Conservation (phyloP, 2,329 filamentous ascomycete genomes). For the Diplodia seriata region DNA sequence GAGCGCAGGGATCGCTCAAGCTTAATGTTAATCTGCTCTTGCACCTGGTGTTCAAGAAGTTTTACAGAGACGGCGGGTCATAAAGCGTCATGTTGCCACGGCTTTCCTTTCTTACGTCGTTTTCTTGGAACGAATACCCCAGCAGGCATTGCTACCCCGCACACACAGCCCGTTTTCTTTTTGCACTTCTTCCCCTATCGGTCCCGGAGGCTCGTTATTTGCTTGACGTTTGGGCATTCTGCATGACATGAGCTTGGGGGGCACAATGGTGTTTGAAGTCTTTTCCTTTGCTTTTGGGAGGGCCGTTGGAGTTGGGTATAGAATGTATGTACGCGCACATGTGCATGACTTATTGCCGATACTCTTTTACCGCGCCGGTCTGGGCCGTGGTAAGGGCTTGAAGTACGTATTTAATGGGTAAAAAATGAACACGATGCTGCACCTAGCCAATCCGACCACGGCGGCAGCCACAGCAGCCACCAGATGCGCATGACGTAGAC, state of each 20-base stretch:
- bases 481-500: slow-evolving; percentile 9
- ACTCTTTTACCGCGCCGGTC: background rate
- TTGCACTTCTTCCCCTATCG: background rate
- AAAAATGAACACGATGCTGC: background rate
- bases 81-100: background rate
- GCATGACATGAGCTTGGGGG: slow-evolving; percentile 18
- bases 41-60: slow-evolving; percentile 98
- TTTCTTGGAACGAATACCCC: slow-evolving; percentile 29
- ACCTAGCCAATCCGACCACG: background rate
- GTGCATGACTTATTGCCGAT: slow-evolving; percentile 15
- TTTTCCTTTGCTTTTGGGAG: background rate
- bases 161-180: background rate
- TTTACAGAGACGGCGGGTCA: slow-evolving; percentile 66
- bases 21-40: slow-evolving; percentile 96
- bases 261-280: slow-evolving; percentile 19
- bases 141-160: slow-evolving; percentile 2
- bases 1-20: slow-evolving; percentile 61
- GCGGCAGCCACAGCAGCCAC: background rate
- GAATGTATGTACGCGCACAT: slow-evolving; percentile 27
- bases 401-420: background rate
- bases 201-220: slow-evolving; percentile 8
- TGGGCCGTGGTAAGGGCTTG: background rate
- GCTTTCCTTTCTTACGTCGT: slow-evolving; percentile 18
- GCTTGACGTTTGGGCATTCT: slow-evolving; percentile 8
- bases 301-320: slow-evolving; percentile 7